A percentile compares a stretch with the other conserved stretches of the same genome.
phyloP scores from a whole-genome alignment of 2,329 filamentous ascomycete genomes.

The Tolypocladium paradoxum region DNA sequence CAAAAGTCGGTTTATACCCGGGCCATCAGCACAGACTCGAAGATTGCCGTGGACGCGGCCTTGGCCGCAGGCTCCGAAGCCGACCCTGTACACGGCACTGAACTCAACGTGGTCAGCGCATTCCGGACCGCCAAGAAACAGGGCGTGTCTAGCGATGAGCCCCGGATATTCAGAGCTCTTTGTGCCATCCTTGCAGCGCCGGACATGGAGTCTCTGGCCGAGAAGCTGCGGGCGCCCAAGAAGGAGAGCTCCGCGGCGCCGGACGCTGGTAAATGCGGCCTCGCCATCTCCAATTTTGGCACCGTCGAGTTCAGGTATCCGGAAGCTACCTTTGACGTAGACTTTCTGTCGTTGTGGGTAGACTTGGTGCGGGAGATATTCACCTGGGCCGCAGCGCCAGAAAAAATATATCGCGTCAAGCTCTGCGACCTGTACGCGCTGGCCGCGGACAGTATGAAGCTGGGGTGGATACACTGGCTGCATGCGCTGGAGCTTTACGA shows the following conservation, averaged over 20 bases:
- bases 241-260: not conserved
- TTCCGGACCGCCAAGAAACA: not conserved
- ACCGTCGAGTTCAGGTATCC: slow-evolving; percentile 18
- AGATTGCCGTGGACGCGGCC: not conserved
- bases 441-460: slow-evolving; percentile 8
- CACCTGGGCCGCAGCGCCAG: slow-evolving; percentile 8
- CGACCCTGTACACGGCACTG: not conserved
- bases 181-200: not conserved
- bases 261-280: slow-evolving; percentile 8
- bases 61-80: not conserved
- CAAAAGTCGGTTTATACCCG: slow-evolving; percentile 9
- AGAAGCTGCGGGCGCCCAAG: not conserved
- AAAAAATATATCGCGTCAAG: slow-evolving; percentile 7
- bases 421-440: slow-evolving; percentile 13
- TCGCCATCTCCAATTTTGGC: slow-evolving; percentile 13
- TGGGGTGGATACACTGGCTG: slow-evolving; percentile 11
- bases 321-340: slow-evolving; percentile 13
- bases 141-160: not conserved
- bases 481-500: slow-evolving; percentile 8
- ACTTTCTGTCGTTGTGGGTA: slow-evolving; percentile 14
- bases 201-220: not conserved
- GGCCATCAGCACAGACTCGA: slow-evolving; percentile 10
- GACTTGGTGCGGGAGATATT: slow-evolving; percentile 13
- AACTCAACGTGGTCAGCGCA: not conserved
- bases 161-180: not conserved